Evolutionary conservation across 179 eudicot species (phyloP).

Genomic region (Beta lomatogona): DNA sequence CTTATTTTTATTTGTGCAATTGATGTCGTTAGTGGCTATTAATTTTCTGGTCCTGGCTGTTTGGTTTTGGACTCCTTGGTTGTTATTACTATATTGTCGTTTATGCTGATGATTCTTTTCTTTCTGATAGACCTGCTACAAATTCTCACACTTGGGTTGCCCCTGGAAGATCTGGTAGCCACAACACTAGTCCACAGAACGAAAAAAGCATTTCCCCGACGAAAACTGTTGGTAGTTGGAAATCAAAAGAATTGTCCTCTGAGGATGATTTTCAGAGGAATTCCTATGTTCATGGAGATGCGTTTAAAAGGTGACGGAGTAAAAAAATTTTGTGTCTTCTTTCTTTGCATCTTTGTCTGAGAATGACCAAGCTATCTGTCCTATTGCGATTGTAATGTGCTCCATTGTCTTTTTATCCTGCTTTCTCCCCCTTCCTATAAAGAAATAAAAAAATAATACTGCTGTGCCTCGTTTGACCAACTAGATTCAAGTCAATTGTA

Average conservation of each 20-base stretch:
- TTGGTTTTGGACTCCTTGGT: neutral
- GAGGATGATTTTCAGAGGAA: constrained; percentile 1
- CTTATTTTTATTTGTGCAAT: neutral
- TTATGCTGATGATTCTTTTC: neutral
- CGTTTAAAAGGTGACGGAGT: constrained; percentile 9
- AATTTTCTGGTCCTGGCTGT: neutral
- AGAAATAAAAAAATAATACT: neutral
- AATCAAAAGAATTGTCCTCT: constrained; percentile 6
- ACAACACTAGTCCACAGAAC: neutral
- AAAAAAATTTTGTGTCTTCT: too few relatives aligned
- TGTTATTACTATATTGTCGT: neutral
- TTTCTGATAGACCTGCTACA: constrained; percentile 9
- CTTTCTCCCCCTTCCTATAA: neutral
- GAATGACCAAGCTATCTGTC: neutral
- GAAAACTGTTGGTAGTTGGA: neutral
- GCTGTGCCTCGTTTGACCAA: neutral
- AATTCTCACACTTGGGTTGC: constrained; percentile 1
- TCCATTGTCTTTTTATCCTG: neutral
- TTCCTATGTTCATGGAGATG: neutral
- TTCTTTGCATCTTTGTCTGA: neutral
- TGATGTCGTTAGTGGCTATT: neutral
- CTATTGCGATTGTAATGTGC: neutral
- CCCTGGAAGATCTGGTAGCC: constrained; percentile 8
- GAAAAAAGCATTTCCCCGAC: neutral
- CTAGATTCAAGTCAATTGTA: neutral